These are phyloP conservation scores for Chondrus crispus DNA, from an alignment of 23 red algal genomes.

Conservation along the genomic window DNA sequence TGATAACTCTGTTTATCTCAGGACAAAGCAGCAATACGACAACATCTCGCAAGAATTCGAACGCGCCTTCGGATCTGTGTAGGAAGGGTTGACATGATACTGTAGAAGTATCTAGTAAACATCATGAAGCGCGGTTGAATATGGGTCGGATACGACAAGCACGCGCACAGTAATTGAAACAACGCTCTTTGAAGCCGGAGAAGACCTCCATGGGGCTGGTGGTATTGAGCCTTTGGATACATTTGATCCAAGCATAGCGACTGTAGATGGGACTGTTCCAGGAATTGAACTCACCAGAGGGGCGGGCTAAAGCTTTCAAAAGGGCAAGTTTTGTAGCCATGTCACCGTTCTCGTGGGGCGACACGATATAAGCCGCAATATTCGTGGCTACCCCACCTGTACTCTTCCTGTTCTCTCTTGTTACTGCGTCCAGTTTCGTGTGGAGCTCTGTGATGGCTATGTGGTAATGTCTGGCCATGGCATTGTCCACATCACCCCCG, in stretches of 20 bases:
- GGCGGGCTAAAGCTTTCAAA: slow-evolving; percentile 26
- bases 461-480: slow-evolving; percentile 58
- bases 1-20: too few relatives aligned
- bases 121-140: too few relatives aligned
- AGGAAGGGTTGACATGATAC: too few relatives aligned
- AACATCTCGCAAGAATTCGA: too few relatives aligned
- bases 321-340: slow-evolving; percentile 43
- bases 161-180: slow-evolving; percentile 48
- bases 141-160: too few relatives aligned
- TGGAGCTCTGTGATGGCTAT: slow-evolving; percentile 15
- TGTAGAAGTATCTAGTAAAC: too few relatives aligned
- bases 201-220: slow-evolving; percentile 45
- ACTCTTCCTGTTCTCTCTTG: slow-evolving; percentile 50
- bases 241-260: neutral
- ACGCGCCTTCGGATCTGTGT: too few relatives aligned
- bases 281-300: slow-evolving; percentile 40
- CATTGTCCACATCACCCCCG: slow-evolving; percentile 20
- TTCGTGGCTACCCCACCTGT: slow-evolving; percentile 19
- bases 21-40: too few relatives aligned
- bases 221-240: neutral
- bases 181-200: slow-evolving; percentile 18
- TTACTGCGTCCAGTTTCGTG: slow-evolving; percentile 40
- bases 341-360: slow-evolving; percentile 17
- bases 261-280: slow-evolving; percentile 11
- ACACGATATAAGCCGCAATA: slow-evolving; percentile 57